Percentiles rank a stretch among this genome's conserved stretches.
Conservation (phyloP, 2,329 filamentous ascomycete species). For the Ceratocystis huliohia region DNA sequence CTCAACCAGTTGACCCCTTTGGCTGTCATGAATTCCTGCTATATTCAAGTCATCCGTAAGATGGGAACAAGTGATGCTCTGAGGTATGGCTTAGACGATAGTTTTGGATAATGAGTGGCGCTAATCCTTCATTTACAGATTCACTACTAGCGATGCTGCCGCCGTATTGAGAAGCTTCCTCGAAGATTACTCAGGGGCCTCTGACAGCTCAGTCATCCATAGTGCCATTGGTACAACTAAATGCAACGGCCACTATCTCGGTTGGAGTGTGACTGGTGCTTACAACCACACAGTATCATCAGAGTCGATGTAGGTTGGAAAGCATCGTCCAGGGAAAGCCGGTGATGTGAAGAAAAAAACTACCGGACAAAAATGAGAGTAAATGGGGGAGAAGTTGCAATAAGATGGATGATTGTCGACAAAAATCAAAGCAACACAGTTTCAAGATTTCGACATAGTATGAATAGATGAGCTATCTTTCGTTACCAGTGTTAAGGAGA, state of each 20-base stretch:
- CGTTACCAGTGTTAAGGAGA: not conserved
- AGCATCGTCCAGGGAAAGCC: not conserved
- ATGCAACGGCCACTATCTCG: slow-evolving; percentile 7
- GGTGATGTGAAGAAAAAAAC: not conserved
- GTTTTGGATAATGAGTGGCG: not conserved
- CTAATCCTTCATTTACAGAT: slow-evolving; percentile 9
- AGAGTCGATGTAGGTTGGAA: not conserved
- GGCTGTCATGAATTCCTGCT: slow-evolving; percentile 5
- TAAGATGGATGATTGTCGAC: not conserved
- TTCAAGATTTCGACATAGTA: not conserved
- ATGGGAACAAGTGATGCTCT: not conserved
- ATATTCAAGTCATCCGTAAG: slow-evolving; percentile 14
- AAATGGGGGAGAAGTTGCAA: not conserved
- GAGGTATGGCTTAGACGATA: not conserved
- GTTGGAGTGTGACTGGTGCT: slow-evolving; percentile 13
- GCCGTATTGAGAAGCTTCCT: slow-evolving; percentile 3
- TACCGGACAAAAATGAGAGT: not conserved
- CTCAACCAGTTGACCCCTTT: slow-evolving; percentile 12
- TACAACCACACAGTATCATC: slow-evolving; percentile 2
- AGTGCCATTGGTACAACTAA: slow-evolving; percentile 5
- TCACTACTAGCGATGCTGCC: slow-evolving; percentile 6
- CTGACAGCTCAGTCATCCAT: not conserved
- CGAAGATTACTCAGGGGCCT: not conserved
- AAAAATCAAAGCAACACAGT: not conserved
- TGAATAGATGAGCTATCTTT: not conserved